Percentiles rank a stretch among this genome's conserved stretches.
phyloP scores from a whole-genome alignment of 1,139 yeast genomes.

The Kodamaea anthophila region DNA sequence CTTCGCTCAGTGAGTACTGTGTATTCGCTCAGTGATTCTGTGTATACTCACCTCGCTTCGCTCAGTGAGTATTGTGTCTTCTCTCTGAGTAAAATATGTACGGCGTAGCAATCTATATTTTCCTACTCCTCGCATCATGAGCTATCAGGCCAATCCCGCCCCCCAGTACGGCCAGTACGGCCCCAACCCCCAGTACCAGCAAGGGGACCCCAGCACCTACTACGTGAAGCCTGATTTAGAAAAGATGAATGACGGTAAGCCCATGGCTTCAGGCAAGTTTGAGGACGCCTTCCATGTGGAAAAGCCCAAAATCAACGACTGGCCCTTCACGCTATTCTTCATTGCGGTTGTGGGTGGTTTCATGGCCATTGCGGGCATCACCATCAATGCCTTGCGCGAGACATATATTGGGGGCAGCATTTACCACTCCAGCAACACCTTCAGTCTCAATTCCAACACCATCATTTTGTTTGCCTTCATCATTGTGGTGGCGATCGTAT shows the following conservation, averaged over 20 bases:
- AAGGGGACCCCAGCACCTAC: no score
- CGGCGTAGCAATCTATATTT: no score
- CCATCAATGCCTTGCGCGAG: constrained; percentile 55
- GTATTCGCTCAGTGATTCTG: no score
- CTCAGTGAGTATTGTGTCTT: no score
- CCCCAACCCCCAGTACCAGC: no score
- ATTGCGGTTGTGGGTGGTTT: constrained; percentile 61
- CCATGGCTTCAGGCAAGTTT: constrained; percentile 36
- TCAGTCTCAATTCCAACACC: constrained; percentile 69
- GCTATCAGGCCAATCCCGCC: no score
- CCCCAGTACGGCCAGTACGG: no score
- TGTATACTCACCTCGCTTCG: no score
- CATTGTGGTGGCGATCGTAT: constrained; percentile 52
- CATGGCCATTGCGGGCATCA: constrained; percentile 62
- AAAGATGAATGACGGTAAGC: constrained; percentile 24
- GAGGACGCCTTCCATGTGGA: constrained; percentile 58
- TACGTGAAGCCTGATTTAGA: constrained; percentile 22
- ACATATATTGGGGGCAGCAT: constrained; percentile 62
- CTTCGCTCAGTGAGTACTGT: no score
- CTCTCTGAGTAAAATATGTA: no score
- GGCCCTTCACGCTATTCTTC: constrained; percentile 65
- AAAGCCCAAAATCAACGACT: constrained; percentile 66
- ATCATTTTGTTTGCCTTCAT: constrained; percentile 65
- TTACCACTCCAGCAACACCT: constrained; percentile 46
- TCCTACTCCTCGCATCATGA: no score